phyloP scores from a whole-genome alignment of 2,329 filamentous ascomycete genomes.

The Neocatenulostroma microsporum region DNA sequence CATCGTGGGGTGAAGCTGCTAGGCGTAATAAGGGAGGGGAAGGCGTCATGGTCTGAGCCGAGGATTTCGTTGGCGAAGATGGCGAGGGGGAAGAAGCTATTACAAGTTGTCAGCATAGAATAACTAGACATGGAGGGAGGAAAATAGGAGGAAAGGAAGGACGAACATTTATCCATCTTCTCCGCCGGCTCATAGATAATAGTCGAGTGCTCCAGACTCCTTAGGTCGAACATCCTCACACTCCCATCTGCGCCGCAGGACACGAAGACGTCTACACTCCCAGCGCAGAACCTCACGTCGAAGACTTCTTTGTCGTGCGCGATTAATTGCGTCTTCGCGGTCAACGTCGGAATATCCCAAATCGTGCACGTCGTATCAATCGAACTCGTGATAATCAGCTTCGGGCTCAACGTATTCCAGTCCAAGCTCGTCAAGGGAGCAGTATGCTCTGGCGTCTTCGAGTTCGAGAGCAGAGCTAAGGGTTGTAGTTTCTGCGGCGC shows the following conservation, averaged over 20 bases:
- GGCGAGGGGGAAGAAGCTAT: conserved; percentile 37
- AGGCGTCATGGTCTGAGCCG: conserved; percentile 56
- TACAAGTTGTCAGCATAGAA: too few relatives aligned
- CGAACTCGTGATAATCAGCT: conserved; percentile 95
- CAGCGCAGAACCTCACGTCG: conserved; percentile 95
- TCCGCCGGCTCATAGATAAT: conserved; percentile 98
- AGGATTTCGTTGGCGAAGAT: conserved; percentile 68
- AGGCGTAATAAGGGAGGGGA: conserved; percentile 64
- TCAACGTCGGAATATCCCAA: conserved; percentile 97
- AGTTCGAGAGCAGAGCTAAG: conserved; percentile 87
- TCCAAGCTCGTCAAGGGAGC: conserved; percentile 92
- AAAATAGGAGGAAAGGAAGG: neutral
- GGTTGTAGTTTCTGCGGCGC: conserved; percentile 79
- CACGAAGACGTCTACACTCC: conserved; percentile 97
- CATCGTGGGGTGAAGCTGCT: conserved; percentile 88
- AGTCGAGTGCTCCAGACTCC: conserved; percentile 93
- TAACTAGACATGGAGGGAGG: conserved; percentile 3
- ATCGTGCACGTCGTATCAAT: conserved; percentile 99
- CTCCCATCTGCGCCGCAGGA: conserved; percentile 96
- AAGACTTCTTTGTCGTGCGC: conserved; percentile 99
- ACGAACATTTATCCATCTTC: conserved; percentile 54
- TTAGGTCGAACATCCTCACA: conserved; percentile 95
- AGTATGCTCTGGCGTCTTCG: conserved; percentile 96
- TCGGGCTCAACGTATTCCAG: conserved; percentile 96
- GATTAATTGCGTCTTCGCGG: conserved; percentile 95